phyloP scores from a whole-genome alignment of 1,284 basidiomycete species.

The Leccinum fallax region DNA sequence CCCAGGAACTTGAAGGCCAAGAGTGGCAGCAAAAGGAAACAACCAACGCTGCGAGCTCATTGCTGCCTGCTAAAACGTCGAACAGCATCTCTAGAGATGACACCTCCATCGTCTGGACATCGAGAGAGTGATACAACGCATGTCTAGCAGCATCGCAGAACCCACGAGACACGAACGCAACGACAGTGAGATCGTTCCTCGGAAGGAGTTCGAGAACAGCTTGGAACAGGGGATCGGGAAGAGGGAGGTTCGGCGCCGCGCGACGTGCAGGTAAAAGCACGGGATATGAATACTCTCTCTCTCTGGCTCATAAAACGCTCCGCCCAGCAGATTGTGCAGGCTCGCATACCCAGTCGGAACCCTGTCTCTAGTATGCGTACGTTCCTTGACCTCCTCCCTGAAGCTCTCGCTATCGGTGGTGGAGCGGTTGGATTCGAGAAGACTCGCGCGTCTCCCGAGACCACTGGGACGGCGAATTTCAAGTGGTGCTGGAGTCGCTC shows the following conservation, averaged over 20 bases:
- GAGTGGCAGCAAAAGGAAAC: slow-evolving; percentile 25
- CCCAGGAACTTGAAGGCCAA: slow-evolving; percentile 20
- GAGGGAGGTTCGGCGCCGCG: slow-evolving; percentile 2
- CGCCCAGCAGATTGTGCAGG: slow-evolving; percentile 25
- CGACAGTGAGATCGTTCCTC: slow-evolving; percentile 14
- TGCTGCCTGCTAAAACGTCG: slow-evolving; percentile 18
- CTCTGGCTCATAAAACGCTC: slow-evolving; percentile 2
- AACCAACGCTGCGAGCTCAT: slow-evolving; percentile 29
- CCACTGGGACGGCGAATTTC: slow-evolving; percentile 37
- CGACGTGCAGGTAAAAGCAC: not conserved
- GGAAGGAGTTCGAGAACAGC: slow-evolving; percentile 27
- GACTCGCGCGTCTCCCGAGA: slow-evolving; percentile 32
- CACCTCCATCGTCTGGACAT: slow-evolving; percentile 19
- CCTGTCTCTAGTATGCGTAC: not conserved
- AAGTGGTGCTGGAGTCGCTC: slow-evolving; percentile 22
- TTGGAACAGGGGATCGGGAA: slow-evolving; percentile 26
- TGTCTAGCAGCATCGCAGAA: slow-evolving; percentile 26
- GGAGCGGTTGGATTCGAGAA: slow-evolving; percentile 24
- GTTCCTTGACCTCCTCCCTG: slow-evolving; percentile 2
- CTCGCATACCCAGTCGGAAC: slow-evolving; percentile 11
- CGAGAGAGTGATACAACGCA: slow-evolving; percentile 25
- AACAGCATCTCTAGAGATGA: slow-evolving; percentile 20
- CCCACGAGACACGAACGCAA: slow-evolving; percentile 26
- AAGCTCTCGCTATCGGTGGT: slow-evolving; percentile 13
- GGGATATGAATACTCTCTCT: not conserved